Conservation (phyloP, 139 green algal species). For the Volvox africanus region DNA sequence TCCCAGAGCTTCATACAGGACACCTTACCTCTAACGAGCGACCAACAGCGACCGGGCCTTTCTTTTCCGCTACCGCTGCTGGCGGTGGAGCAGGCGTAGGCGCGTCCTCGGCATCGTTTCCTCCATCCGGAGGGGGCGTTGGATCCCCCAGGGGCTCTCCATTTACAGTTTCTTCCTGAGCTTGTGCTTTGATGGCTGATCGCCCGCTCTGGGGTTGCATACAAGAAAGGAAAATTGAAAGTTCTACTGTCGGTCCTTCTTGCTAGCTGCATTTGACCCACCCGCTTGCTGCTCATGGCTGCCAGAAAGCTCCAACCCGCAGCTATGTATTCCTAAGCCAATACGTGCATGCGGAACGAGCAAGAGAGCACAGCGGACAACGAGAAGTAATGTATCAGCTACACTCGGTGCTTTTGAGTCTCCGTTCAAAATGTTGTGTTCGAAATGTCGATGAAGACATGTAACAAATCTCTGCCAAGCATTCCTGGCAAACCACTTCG, state of each 20-base stretch:
- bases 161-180: background rate
- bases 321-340: slow-evolving; percentile 8
- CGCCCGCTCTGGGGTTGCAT: background rate
- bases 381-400: background rate
- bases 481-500: no score
- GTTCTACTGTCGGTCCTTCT: slow-evolving; percentile 26
- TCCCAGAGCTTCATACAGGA: background rate
- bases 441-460: no score
- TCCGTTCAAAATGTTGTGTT: no score
- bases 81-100: background rate
- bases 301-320: background rate
- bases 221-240: background rate
- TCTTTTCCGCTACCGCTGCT: background rate
- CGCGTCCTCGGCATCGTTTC: slow-evolving; percentile 27
- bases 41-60: slow-evolving; percentile 49
- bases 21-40: slow-evolving; percentile 54
- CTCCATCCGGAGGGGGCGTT: background rate
- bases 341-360: slow-evolving; percentile 1
- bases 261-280: slow-evolving; percentile 29
- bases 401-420: background rate
- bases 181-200: slow-evolving; percentile 7
- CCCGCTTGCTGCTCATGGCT: slow-evolving; percentile 45
- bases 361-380: background rate
- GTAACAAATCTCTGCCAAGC: no score
- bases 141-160: background rate